Conservation (phyloP, 192 early-diverging fungal species). For the Coemansia biformis region DNA sequence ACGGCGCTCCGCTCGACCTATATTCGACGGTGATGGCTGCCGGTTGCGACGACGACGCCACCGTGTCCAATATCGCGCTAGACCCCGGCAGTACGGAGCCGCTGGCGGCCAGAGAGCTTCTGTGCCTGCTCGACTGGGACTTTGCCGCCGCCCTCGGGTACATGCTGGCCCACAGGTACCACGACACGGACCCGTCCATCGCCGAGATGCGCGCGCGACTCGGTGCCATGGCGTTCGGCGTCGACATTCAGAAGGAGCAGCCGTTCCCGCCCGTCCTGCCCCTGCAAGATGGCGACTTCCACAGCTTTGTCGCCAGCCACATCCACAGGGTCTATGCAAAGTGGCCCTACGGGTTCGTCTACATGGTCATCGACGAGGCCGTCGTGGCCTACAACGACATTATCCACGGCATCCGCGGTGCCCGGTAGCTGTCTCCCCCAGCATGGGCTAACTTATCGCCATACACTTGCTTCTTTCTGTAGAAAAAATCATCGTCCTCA, state of each 20-base stretch:
- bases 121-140: slow-evolving; percentile 38
- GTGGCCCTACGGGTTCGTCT: slow-evolving; percentile 40
- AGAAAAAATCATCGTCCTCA: background rate
- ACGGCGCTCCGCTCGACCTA: slow-evolving; percentile 3
- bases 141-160: slow-evolving; percentile 45
- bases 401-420: slow-evolving; percentile 28
- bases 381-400: slow-evolving; percentile 36
- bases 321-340: slow-evolving; percentile 17
- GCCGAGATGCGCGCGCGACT: slow-evolving; percentile 28
- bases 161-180: slow-evolving; percentile 25
- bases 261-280: slow-evolving; percentile 32
- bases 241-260: slow-evolving; percentile 18
- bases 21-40: too few relatives aligned
- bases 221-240: slow-evolving; percentile 25
- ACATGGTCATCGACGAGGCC: slow-evolving; percentile 49
- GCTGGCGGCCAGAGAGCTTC: slow-evolving; percentile 13
- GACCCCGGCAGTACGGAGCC: slow-evolving; percentile 1
- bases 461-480: background rate
- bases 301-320: slow-evolving; percentile 23
- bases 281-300: slow-evolving; percentile 26
- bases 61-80: slow-evolving; percentile 1
- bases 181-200: slow-evolving; percentile 6
- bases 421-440: too few relatives aligned
- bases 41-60: background rate
- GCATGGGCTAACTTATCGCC: too few relatives aligned